Conservation (phyloP, 2,329 filamentous ascomycete species). For the Endothia cerciana region DNA sequence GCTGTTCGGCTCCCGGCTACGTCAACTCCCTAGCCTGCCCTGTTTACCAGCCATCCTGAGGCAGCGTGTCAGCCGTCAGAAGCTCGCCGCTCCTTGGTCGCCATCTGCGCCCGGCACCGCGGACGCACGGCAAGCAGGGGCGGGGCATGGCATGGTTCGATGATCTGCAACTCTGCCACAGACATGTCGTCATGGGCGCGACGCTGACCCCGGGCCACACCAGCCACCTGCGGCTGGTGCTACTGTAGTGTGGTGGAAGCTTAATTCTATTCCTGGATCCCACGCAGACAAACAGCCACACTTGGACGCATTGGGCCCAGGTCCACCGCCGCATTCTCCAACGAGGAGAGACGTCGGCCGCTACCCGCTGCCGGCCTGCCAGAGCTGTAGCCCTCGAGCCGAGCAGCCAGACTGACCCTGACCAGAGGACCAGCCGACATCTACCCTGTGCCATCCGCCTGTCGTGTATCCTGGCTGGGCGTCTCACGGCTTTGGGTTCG, state of each 20-base stretch:
- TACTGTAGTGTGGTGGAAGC: neutral
- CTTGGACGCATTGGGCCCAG: neutral
- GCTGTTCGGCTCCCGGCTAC: conserved; percentile 1
- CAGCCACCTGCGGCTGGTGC: conserved; percentile 5
- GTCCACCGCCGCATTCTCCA: neutral
- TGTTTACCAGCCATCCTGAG: neutral
- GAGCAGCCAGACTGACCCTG: neutral
- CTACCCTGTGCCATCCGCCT: neutral
- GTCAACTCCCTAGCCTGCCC: neutral
- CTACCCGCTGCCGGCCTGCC: no score
- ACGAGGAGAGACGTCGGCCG: neutral
- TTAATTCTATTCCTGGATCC: conserved; percentile 12
- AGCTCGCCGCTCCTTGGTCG: neutral
- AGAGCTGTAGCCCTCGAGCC: neutral
- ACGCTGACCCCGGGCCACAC: neutral
- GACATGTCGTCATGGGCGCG: conserved; percentile 2
- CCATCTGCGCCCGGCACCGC: neutral
- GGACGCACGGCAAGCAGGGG: neutral
- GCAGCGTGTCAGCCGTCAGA: neutral
- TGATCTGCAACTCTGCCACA: conserved; percentile 10
- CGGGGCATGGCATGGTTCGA: neutral
- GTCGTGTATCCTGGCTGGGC: neutral
- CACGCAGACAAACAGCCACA: neutral
- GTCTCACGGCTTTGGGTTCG: neutral
- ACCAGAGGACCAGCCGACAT: neutral